A percentile compares a stretch with the other conserved stretches of the same genome.
These are phyloP conservation scores for Tulasnella sp. DNA, from an alignment of 768 basidiomycete species.

Conservation along the genomic window DNA sequence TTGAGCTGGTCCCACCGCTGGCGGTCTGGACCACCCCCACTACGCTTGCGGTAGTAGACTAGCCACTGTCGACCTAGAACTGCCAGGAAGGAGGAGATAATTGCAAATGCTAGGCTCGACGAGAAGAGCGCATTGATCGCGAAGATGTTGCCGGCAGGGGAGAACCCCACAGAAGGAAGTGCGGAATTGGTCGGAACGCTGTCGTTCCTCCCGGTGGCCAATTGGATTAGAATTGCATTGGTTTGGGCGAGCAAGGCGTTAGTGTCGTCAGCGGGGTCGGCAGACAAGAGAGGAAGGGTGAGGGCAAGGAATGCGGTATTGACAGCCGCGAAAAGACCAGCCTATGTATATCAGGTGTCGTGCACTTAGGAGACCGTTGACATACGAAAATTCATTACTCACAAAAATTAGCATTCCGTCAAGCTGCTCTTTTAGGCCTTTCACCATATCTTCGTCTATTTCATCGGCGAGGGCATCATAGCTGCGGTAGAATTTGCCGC, in stretches of 20 bases:
- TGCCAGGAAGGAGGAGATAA: not conserved
- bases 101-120: not conserved
- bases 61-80: not conserved
- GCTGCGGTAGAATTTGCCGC: conserved; percentile 89
- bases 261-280: not conserved
- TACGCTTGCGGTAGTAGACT: not conserved
- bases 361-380: no score
- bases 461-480: conserved; percentile 64
- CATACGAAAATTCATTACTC: not conserved
- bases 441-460: conserved; percentile 36
- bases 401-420: conserved; percentile 31
- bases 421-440: conserved; percentile 27
- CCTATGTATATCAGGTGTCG: no score
- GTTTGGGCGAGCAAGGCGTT: not conserved
- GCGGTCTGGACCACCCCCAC: not conserved
- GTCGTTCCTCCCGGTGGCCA: not conserved
- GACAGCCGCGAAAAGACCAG: not conserved
- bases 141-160: not conserved
- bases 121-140: not conserved
- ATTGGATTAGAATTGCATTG: not conserved
- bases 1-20: not conserved
- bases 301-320: not conserved
- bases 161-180: not conserved
- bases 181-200: not conserved
- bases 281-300: not conserved